Base-by-base conservation (phyloP, 2,329 filamentous ascomycete species). In the Neoarthrinium moseri region DNA sequence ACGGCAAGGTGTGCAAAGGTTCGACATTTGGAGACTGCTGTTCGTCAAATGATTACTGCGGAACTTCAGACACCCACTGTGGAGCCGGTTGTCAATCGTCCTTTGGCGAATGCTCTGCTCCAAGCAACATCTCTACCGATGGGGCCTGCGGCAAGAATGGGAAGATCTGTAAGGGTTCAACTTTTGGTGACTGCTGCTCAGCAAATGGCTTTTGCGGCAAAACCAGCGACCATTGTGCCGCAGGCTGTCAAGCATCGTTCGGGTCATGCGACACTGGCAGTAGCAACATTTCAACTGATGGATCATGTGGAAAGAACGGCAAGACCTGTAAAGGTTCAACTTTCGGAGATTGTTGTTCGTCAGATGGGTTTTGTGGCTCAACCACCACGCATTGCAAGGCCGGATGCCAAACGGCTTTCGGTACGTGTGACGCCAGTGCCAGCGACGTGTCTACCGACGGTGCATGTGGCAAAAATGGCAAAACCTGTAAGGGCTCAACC, bases 341-440 rank as follows among this genome's bases (percentile, higher is more conserved):
- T 4, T 41, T 17, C 15, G 38, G 43, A 21, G 27, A 15, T 10
- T 43, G 41, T 40, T 54, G 34, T 32, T 57, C 55, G 45, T 46
- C 46, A 30, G 46, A 22, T 47, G 39, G 44, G 1, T 37, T 29
- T 22, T 70, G 67, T 43, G 68, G 67, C 2, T 49, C 58, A 1
- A 50, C 32, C 48, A 56, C 32, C 56, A 61, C 42, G 59, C 57
- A 53, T 49, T 56, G 54, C 50, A 46, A 45, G 0, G n/a, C 32
- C 12, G 49, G 49, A 3, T 56, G 54, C 46, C 52, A 54, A 39
- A 0, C 20, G 10, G 38, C 32, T 4, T 54, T 46, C 42, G 50
- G 54, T 6, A 34, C n/a, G 3, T 56, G 36, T 26, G 36, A 39
- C 22, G 24, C 5, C 36, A 15, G 36, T 24, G 8, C 10, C 8